phyloP scores from a whole-genome alignment of 257 asterid species.

The Verbascum thapsus region DNA sequence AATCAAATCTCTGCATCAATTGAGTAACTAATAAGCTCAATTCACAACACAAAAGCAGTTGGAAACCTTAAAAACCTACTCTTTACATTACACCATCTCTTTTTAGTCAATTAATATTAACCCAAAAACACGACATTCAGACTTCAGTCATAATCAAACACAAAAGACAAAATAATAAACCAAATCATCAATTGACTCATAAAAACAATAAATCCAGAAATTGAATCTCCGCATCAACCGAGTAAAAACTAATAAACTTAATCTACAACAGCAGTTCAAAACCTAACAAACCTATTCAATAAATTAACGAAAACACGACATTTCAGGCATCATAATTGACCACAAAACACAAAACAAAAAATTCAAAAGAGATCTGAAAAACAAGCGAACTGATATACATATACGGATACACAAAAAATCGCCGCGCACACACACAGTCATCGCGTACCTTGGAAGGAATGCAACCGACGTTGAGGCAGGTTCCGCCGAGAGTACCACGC shows the following conservation, averaged over 20 bases:
- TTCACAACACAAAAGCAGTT: neutral
- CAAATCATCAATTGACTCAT: constrained; percentile 17
- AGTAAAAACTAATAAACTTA: neutral
- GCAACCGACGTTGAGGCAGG: constrained; percentile 98
- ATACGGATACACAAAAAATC: too few relatives aligned
- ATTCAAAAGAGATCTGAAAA: too few relatives aligned
- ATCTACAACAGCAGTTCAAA: neutral
- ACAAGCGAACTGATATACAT: too few relatives aligned
- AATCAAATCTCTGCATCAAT: constrained; percentile 7
- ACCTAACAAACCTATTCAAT: neutral
- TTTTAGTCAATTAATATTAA: neutral
- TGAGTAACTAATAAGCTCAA: neutral
- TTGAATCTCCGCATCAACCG: constrained; percentile 7
- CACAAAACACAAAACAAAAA: too few relatives aligned
- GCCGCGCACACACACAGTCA: too few relatives aligned
- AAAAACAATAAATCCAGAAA: neutral
- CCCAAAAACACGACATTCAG: constrained; percentile 16
- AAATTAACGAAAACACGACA: constrained; percentile 9
- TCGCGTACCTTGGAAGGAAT: constrained; percentile 86
- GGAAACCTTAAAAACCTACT: neutral
- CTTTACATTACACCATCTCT: neutral
- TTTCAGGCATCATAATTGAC: too few relatives aligned
- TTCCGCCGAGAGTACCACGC: constrained; percentile 96
- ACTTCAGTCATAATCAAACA: neutral
- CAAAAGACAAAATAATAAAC: neutral